These are phyloP conservation scores for Protostelium mycophagum DNA, from an alignment of 78 protist genomes.

Conservation along the genomic window DNA sequence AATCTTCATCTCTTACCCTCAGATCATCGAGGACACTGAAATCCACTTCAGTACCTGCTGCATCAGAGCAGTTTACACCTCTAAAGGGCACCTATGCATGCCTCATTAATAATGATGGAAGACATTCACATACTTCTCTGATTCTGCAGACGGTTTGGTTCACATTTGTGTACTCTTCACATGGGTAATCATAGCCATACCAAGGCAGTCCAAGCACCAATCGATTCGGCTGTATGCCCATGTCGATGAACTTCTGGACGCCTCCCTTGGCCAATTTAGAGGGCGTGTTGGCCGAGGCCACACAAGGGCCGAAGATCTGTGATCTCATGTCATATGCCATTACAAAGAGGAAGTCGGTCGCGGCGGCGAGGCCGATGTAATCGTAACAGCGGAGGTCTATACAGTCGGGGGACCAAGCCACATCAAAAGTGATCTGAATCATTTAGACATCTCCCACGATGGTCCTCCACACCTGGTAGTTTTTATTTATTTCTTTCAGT, in stretches of 20 bases:
- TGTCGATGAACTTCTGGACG: constrained; percentile 20
- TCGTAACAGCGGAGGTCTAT: constrained; percentile 62
- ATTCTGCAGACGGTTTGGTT: constrained; percentile 2
- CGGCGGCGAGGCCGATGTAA: constrained; percentile 25
- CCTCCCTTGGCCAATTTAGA: constrained; percentile 16
- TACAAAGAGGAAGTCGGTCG: constrained; percentile 48
- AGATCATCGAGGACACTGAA: constrained; percentile 11
- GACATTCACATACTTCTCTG: background rate
- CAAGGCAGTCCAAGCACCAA: constrained; percentile 67
- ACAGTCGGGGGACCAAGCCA: constrained; percentile 66
- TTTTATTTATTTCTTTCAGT: constrained; percentile 17
- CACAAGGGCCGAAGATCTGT: constrained; percentile 24
- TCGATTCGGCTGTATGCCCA: constrained; percentile 27
- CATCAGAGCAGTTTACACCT: constrained; percentile 39
- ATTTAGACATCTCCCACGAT: background rate
- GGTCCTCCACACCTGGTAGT: constrained; percentile 10
- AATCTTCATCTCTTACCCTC: background rate
- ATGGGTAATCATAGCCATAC: constrained; percentile 50
- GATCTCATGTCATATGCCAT: constrained; percentile 66
- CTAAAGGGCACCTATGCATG: constrained; percentile 36
- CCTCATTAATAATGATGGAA: background rate
- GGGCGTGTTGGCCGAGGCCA: constrained; percentile 68
- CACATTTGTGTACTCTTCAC: background rate
- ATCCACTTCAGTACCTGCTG: constrained; percentile 40
- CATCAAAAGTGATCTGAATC: constrained; percentile 23